Conservation (phyloP, 352 stramenopile genomes). For the Phytophthora syringae region DNA sequence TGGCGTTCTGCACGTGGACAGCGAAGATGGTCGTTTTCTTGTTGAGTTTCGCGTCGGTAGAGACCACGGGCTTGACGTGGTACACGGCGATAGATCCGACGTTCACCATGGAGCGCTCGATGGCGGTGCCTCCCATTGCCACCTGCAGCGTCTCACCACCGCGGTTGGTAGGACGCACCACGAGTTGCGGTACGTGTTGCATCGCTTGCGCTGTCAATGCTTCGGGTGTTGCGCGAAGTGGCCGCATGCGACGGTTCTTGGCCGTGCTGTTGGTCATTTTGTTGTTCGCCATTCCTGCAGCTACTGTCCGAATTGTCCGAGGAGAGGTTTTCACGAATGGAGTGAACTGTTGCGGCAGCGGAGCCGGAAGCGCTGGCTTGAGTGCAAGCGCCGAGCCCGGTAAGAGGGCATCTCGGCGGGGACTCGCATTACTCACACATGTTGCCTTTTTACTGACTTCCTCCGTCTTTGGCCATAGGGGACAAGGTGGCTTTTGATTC, state of each 20-base stretch:
- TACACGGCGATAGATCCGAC: slow-evolving; percentile 65
- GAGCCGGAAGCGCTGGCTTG: slow-evolving; percentile 28
- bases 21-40: slow-evolving; percentile 68
- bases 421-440: slow-evolving; percentile 21
- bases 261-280: slow-evolving; percentile 34
- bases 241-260: slow-evolving; percentile 29
- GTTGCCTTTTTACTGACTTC: slow-evolving; percentile 23
- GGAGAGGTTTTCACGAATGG: slow-evolving; percentile 41
- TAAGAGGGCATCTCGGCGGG: slow-evolving; percentile 4
- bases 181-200: slow-evolving; percentile 48
- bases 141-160: slow-evolving; percentile 45
- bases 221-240: slow-evolving; percentile 31
- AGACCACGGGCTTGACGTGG: slow-evolving; percentile 56
- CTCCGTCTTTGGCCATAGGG: slow-evolving; percentile 25
- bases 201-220: slow-evolving; percentile 9
- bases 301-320: slow-evolving; percentile 22
- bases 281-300: slow-evolving; percentile 41
- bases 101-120: slow-evolving; percentile 72
- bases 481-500: neutral
- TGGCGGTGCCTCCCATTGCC: slow-evolving; percentile 64
- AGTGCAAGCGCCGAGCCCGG: slow-evolving; percentile 14
- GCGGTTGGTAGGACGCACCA: slow-evolving; percentile 44
- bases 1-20: slow-evolving; percentile 76
- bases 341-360: neutral
- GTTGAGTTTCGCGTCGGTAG: slow-evolving; percentile 31